A percentile compares a stretch with the other conserved stretches of the same genome.
phyloP scores from a whole-genome alignment of 176 grass and related monocot species.

The maize (Zea mays) region DNA sequence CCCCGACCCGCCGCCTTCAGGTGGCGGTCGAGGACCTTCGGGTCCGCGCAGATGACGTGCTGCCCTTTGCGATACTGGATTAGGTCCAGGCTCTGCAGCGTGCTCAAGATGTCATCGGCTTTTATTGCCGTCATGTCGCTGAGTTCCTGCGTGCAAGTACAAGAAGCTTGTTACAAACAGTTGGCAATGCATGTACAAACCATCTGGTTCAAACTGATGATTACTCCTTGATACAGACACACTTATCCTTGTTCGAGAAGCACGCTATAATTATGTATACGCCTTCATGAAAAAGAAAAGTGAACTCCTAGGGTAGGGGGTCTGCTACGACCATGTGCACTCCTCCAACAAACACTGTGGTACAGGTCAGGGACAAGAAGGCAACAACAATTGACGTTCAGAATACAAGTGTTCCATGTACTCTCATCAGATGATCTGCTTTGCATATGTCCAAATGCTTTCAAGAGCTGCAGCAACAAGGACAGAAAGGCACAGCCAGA shows the following conservation, averaged over 20 bases:
- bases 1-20: slow-evolving; percentile 88
- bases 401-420: slow-evolving; percentile 37
- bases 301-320: not conserved
- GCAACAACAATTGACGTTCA: slow-evolving; percentile 36
- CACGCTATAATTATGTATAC: not conserved
- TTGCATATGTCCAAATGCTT: slow-evolving; percentile 39
- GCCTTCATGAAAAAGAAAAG: not conserved
- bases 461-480: slow-evolving; percentile 2
- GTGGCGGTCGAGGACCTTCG: slow-evolving; percentile 88
- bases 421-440: slow-evolving; percentile 18
- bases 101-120: slow-evolving; percentile 85
- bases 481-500: slow-evolving; percentile 30
- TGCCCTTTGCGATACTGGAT: slow-evolving; percentile 97
- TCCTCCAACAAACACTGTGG: not conserved
- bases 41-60: slow-evolving; percentile 93
- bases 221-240: not conserved
- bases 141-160: slow-evolving; percentile 64
- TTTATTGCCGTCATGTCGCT: slow-evolving; percentile 98
- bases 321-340: slow-evolving; percentile 20
- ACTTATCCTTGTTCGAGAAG: not conserved
- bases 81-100: slow-evolving; percentile 81
- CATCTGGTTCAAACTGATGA: slow-evolving; percentile 1
- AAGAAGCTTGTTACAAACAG: slow-evolving; percentile 8
- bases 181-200: not conserved
- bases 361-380: slow-evolving; percentile 20